Base-by-base conservation (phyloP, 1,284 basidiomycete genomes). In the Rhodotorula sp. region DNA sequence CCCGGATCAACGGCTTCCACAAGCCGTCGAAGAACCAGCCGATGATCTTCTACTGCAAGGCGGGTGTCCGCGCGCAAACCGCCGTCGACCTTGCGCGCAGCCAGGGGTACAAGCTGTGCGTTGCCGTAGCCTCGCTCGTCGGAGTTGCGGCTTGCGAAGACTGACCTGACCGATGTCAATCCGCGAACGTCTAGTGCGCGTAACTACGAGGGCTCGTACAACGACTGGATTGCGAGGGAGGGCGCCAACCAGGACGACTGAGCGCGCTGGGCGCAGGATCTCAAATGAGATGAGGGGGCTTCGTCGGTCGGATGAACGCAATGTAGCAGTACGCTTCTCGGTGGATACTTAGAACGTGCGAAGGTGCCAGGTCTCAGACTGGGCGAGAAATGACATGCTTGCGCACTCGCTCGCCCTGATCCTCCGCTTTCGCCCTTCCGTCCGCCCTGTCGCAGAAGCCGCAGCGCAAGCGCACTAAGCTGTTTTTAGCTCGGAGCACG, bases 11-110 rank as follows among this genome's bases (percentile, higher is more conserved):
- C 78, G 92, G 93, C 5, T 98, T 96, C 81, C 84, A 88, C 64
- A 94, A 97, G 82, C 97, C 97, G 10, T 64, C 62, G 19, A 82
- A 84, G 71, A 81, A 87, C 69, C 91, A 97, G 81, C 90, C 94
- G 79, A 84, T 99, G 51, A 87, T 92, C 50, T 96, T 98, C 81
- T 98, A 97, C 84, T 99, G 97, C 83, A 87, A 95, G 67, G 92
- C 91, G 69, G 97, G 97, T 17, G 89, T 88, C 81, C 87, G 97
- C 61, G 91, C 90, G 71, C 85, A 90, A 9, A 88, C 89, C 32
- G 96, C 97, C 0, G 85, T 89, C 67, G 93, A 97, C 79, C 85
- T 92, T 61, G 93, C 94, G 0, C 88, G 88, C 79, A 85, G 90
- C 75, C 90, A 91, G 79, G 95, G 96, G 15, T 98, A 88, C 81